Base-by-base conservation (phyloP, 2,329 filamentous ascomycete species). In the Nemania sp. region DNA sequence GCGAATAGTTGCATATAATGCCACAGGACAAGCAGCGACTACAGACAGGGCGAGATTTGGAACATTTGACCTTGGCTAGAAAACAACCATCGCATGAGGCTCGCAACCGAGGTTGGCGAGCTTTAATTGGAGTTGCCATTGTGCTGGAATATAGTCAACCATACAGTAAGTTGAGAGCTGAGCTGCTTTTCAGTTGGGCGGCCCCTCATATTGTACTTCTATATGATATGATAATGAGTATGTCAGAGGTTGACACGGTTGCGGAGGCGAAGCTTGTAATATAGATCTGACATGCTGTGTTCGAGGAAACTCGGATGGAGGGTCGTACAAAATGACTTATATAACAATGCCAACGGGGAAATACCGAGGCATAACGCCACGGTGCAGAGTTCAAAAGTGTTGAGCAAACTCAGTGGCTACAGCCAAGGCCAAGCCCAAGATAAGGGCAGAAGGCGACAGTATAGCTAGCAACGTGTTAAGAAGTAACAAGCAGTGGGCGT, bases 51-150 rank as follows among this genome's bases (percentile, higher is more conserved):
- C 84, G 78, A 2, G 80, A 79, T 71, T 87, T 87, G 68, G 83
- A 85, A 75, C 85, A 87, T 72, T 87, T 87, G 77, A 87, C 85
- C 73, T 87, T 87, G 68, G 85, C 85, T 22, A 85, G 76, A 74
- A 87, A 86, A 76, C 85, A 87, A 7, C 83, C 84, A 68, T 87
- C 85, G 73, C 85, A 87, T 20, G 85, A 87, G 24, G 82, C 82
- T 66, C 83, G 78, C 32, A 85, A 77, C 53, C 82, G 81, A 55
- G 81, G 80, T 38, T 53, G 51, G 13, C 67, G 67, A 13, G n/a
- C 1, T 26, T 69, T 63, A 2, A 20, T 2, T 29, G 27, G 3
- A 38, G 35, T 51, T 8, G 61, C 24, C 66, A 68, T 68, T 38
- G 1, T 51, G 20, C 27, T 26, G 26, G n/a, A 49, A 8, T 20